These are phyloP conservation scores for Mortierella alpina DNA, from an alignment of 192 early-diverging fungal species.

Conservation along the genomic window DNA sequence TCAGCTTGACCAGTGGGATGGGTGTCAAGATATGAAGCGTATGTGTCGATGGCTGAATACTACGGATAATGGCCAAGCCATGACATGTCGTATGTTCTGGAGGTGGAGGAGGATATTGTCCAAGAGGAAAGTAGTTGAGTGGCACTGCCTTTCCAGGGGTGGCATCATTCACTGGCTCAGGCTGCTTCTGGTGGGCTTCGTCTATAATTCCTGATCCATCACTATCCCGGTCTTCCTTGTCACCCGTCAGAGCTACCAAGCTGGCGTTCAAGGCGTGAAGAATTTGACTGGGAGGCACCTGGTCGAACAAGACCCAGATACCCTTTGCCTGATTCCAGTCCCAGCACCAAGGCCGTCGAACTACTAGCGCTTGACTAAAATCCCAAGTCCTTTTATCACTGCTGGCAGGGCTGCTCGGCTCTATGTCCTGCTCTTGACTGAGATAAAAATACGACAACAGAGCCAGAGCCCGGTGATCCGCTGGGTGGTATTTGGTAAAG, in stretches of 20 bases:
- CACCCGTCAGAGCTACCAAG: conserved; percentile 81
- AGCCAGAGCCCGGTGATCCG: conserved; percentile 74
- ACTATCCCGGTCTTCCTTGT: conserved; percentile 34
- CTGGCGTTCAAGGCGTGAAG: conserved; percentile 87
- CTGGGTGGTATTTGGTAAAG: conserved; percentile 63
- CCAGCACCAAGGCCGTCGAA: conserved; percentile 66
- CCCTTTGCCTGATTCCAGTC: conserved; percentile 69
- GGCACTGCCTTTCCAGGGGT: conserved; percentile 6
- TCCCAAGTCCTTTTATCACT: conserved; percentile 58
- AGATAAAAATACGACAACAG: conserved; percentile 79
- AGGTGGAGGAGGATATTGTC: conserved; percentile 54
- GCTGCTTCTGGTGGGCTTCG: not conserved
- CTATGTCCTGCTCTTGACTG: not conserved
- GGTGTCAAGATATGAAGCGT: conserved; percentile 69
- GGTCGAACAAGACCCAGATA: conserved; percentile 76
- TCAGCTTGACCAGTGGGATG: conserved; percentile 44
- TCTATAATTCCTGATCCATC: not conserved
- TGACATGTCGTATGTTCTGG: conserved; percentile 67
- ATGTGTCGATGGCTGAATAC: conserved; percentile 67
- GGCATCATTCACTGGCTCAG: not conserved
- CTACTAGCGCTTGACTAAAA: conserved; percentile 64
- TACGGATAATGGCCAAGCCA: conserved; percentile 73
- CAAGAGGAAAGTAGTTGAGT: conserved; percentile 58
- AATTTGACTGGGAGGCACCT: conserved; percentile 83
- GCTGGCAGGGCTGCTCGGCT: not conserved